Base-by-base conservation (phyloP, 345 rosid genomes). In the Diplotaxis tenuifolia region DNA sequence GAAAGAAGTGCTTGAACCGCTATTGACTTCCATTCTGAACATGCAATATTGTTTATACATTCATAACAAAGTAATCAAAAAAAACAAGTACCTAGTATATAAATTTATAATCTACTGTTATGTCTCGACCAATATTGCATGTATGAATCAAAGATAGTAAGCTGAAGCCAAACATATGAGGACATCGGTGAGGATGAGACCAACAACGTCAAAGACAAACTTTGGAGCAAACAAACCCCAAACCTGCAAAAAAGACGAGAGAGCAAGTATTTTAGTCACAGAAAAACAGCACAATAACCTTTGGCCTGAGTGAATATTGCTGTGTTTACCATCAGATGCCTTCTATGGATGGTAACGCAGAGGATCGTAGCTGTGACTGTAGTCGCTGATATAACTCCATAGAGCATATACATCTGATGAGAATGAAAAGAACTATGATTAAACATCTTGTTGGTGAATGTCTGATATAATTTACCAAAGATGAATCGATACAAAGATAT, bases 211-310 rank as follows among this genome's bases (percentile, higher is more conserved):
- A 53, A 92, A 95, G 28, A 90, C 99, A 71, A 92, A 92, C 80
- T 95, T 89, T 0, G 96, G 99, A 62, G 96, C 96, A 79, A 95
- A 95, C 68, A 92, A 76, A 53, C 96, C 97, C 98, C 98, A 88
- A 18, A 94, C 99, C 97, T 89, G 96, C 79, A 78, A 80, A 16
- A n/a, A 28, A 54, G 36, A 73, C 9, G 27, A 62, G 9, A 62
- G 6, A 61, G 6, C 64, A 49, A 29, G 18, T 47, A 58, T 34
- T 63, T 56, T 63, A 63, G 68, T 68, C 31, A 70, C 38, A 38
- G 52, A 69, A 56, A 64, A n/a, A 63, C 45, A n/a, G 45, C 18
- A 63, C 28, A 70, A 53, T 2, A 57, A 69, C 31, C 22, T 15
- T 38, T 38, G 50, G 3, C 52, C 58, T 21, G 40, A 62, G 14